Percentiles rank a stretch among this genome's conserved stretches.
Conservation (phyloP, 139 green algal genomes). For the Asterochloris sp. region DNA sequence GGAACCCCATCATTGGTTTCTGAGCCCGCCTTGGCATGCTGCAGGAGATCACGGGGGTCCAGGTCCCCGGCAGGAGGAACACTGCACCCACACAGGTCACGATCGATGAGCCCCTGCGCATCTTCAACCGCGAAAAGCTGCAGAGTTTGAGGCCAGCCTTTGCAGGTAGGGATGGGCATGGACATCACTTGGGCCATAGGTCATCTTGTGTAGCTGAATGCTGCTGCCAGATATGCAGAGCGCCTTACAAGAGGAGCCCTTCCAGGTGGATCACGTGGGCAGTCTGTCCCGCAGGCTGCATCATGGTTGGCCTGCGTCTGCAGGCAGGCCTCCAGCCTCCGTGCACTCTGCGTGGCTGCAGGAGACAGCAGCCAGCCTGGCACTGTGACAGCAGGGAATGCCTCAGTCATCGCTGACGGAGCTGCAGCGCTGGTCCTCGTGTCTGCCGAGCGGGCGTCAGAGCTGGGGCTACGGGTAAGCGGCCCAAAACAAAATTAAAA, state of each 20-base stretch:
- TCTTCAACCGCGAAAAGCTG: conserved; percentile 73
- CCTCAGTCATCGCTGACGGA: conserved; percentile 83
- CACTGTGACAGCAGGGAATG: conserved; percentile 83
- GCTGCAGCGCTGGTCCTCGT: conserved; percentile 81
- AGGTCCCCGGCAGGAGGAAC: conserved; percentile 23
- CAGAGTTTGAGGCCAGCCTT: conserved; percentile 74
- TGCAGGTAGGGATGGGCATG: conserved; percentile 43
- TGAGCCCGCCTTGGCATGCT: neutral
- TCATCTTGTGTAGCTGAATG: no score
- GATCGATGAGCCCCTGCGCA: conserved; percentile 63
- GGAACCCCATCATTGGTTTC: neutral
- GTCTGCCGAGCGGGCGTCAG: conserved; percentile 31
- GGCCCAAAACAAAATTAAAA: no score
- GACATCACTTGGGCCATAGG: conserved; percentile 37
- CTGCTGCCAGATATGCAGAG: no score
- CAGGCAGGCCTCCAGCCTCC: no score
- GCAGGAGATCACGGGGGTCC: conserved; percentile 64
- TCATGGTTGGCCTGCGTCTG: no score
- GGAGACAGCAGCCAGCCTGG: conserved; percentile 25
- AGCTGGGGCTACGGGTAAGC: conserved; percentile 40
- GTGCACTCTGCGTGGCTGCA: neutral
- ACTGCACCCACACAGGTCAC: neutral
- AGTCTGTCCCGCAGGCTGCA: no score
- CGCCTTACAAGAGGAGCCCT: no score
- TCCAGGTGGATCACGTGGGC: no score